These are phyloP conservation scores for Russula foetens DNA, from an alignment of 768 basidiomycete species.

Conservation along the genomic window DNA sequence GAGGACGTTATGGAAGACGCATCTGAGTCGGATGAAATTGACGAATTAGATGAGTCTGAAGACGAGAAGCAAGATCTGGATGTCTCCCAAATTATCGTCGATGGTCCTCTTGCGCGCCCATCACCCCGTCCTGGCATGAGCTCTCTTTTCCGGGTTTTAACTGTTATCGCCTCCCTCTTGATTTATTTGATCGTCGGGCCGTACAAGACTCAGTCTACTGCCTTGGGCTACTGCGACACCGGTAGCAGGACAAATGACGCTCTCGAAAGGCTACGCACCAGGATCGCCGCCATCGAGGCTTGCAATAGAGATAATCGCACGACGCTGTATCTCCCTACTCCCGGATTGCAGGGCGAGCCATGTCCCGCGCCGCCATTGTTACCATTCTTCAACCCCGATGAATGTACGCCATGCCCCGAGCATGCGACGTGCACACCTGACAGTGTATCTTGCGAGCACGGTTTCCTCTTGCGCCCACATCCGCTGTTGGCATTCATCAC, in stretches of 20 bases:
- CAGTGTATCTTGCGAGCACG: slow-evolving; percentile 55
- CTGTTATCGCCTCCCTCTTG: slow-evolving; percentile 28
- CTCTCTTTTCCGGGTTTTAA: slow-evolving; percentile 37
- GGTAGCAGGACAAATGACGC: slow-evolving; percentile 51
- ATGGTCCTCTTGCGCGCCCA: slow-evolving; percentile 25
- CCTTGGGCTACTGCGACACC: slow-evolving; percentile 71
- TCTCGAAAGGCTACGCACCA: slow-evolving; percentile 41
- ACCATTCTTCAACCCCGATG: slow-evolving; percentile 48
- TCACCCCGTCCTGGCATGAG: slow-evolving; percentile 8
- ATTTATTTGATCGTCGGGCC: slow-evolving; percentile 25
- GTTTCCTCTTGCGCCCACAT: slow-evolving; percentile 59
- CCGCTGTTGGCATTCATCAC: slow-evolving; percentile 29
- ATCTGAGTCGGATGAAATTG: slow-evolving; percentile 1
- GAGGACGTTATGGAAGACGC: slow-evolving; percentile 1
- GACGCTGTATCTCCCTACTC: slow-evolving; percentile 29
- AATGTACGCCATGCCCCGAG: slow-evolving; percentile 57
- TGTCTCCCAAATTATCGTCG: slow-evolving; percentile 34
- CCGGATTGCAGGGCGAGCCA: slow-evolving; percentile 9
- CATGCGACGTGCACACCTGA: slow-evolving; percentile 54
- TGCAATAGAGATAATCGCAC: slow-evolving; percentile 54
- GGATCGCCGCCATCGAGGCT: slow-evolving; percentile 39
- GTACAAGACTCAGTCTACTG: slow-evolving; percentile 60
- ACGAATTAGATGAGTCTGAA: slow-evolving; percentile 20
- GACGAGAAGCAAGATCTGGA: slow-evolving; percentile 20
- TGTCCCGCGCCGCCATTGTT: slow-evolving; percentile 51